Conservation (phyloP, 192 early-diverging fungal genomes). For the Umbelopsis isabellina region DNA sequence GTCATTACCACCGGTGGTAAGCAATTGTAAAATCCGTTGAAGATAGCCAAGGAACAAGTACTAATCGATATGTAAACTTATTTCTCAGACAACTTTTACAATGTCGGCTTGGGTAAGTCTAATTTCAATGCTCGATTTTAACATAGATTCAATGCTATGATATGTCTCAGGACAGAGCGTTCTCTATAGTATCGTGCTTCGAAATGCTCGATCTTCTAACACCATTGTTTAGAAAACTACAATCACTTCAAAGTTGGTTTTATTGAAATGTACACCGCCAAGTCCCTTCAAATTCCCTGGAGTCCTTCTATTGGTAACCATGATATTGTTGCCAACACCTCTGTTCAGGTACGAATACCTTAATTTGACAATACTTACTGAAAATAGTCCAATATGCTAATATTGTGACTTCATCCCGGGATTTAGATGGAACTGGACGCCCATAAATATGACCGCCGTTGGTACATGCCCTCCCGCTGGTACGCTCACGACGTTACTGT, state of each 20-base stretch:
- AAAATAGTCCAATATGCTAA: not conserved
- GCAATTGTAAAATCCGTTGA: not conserved
- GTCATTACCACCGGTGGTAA: constrained; percentile 14
- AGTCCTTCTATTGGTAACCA: constrained; percentile 10
- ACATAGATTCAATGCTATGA: no score
- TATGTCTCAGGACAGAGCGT: no score
- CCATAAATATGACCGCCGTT: constrained; percentile 11
- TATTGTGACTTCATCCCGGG: not conserved
- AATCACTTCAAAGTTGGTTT: constrained; percentile 11
- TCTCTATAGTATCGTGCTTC: no score
- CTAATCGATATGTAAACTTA: not conserved
- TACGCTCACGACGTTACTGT: constrained; percentile 1
- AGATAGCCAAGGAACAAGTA: not conserved
- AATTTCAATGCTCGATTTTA: not conserved
- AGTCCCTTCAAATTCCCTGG: constrained; percentile 7
- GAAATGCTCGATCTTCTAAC: not conserved
- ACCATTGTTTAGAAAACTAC: not conserved
- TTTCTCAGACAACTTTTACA: constrained; percentile 5
- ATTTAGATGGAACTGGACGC: constrained; percentile 1
- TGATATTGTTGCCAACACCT: constrained; percentile 9
- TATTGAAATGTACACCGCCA: constrained; percentile 13
- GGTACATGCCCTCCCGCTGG: constrained; percentile 19
- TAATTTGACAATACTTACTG: not conserved
- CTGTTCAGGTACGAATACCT: constrained; percentile 1
- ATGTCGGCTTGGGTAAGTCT: constrained; percentile 11